Percentiles rank a stretch among this genome's conserved stretches.
These are phyloP conservation scores for Rostrohypoxylon terebratum DNA, from an alignment of 495 filamentous ascomycete species.

Conservation along the genomic window DNA sequence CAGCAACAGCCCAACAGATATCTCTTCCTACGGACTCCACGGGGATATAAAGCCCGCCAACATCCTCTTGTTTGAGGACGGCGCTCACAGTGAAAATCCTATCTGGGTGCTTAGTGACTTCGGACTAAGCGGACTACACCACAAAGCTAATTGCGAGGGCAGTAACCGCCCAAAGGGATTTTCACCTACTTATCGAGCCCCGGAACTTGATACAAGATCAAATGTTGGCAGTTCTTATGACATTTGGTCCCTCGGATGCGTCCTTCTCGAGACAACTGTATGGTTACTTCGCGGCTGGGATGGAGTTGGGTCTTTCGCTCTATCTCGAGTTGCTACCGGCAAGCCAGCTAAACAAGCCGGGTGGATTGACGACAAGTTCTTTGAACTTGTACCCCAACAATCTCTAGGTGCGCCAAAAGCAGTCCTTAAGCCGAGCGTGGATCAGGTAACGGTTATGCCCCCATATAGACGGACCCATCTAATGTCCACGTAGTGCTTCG, in stretches of 20 bases:
- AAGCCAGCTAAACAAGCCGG: not conserved
- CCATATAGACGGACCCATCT: not conserved
- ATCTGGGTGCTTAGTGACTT: constrained; percentile 16
- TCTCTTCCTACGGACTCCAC: constrained; percentile 29
- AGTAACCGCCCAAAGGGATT: constrained; percentile 15
- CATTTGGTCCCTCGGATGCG: constrained; percentile 49
- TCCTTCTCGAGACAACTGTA: constrained; percentile 42
- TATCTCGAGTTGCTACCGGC: constrained; percentile 16
- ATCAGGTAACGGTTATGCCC: constrained; percentile 3
- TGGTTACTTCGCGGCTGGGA: constrained; percentile 45
- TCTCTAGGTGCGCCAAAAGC: not conserved
- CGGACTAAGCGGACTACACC: constrained; percentile 13
- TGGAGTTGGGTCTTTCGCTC: constrained; percentile 29
- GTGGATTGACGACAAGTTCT: constrained; percentile 14
- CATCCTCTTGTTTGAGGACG: constrained; percentile 17
- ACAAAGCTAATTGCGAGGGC: not conserved
- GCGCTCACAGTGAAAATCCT: not conserved
- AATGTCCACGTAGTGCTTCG: constrained; percentile 20
- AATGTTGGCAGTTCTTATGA: constrained; percentile 37
- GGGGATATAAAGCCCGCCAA: constrained; percentile 45
- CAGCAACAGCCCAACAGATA: not conserved
- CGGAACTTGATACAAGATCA: constrained; percentile 34
- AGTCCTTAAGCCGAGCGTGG: constrained; percentile 19
- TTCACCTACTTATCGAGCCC: constrained; percentile 36
- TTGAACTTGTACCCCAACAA: not conserved